Base-by-base conservation (phyloP, 352 stramenopile species). In the Globisporangium acanthophoron region DNA sequence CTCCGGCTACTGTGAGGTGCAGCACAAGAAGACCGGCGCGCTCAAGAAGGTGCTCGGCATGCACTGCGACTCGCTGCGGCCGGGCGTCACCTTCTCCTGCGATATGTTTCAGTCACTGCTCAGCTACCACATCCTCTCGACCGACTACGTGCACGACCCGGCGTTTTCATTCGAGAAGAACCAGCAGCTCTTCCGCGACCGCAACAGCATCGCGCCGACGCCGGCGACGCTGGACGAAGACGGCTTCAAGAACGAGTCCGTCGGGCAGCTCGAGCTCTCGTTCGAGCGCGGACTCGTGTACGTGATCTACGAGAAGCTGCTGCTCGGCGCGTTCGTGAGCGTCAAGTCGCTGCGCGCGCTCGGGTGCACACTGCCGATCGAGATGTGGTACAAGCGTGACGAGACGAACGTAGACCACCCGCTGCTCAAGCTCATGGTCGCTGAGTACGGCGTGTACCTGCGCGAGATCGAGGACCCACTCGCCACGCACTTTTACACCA, bases 361-460 rank as follows among this genome's bases (percentile, higher is more conserved):
- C 51, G 84, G 84, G 35, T 94, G 82, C 27, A 67, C 84, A 40
- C 58, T 96, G 9, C 84, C 86, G 3, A 74, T 96, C 6, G 86
- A 96, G 64, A 59, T 96, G 13, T 96, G 85, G 82, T 94, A 93
- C 61, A 76, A 80, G 11, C 82, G 80, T 6, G 84, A 94, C 56
- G 84, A 96, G 69, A 92, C 93, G 80, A 84, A 78, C 13, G 84
- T 90, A 4, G 77, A 92, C 52, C 88, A 90, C 59, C 79, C 82
- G 13, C 85, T 96, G 53, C 70, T 93, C 52, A 74, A 88, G 55
- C 71, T 75, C 29, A 62, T 95, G 21, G 54, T 91, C 54, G 70
- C 70, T 3, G 66, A 88, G 18, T 91, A 75, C 51, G 87, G 89
- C 51, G 85, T 93, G 54, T 75, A 73, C 39, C 78, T 95, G 76